Percentiles rank a stretch among this genome's conserved stretches.
phyloP scores from a whole-genome alignment of 2,329 filamentous ascomycete genomes.

The Fonsecaea multimorphosa region DNA sequence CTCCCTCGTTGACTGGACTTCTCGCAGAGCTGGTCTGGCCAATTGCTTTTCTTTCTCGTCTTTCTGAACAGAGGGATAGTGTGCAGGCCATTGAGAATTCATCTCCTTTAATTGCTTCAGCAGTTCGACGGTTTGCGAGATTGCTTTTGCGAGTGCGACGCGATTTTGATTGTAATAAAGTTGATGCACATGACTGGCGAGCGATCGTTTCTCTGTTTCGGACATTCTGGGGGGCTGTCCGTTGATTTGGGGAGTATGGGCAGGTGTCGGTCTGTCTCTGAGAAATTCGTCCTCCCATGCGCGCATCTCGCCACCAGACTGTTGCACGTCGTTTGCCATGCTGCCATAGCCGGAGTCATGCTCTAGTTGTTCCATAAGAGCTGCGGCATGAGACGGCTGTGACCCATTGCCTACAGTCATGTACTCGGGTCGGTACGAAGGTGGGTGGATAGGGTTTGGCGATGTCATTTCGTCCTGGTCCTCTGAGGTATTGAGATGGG shows the following conservation, averaged over 20 bases:
- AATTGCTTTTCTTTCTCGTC: constrained; percentile 51
- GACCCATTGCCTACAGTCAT: constrained; percentile 87
- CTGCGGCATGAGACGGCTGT: constrained; percentile 79
- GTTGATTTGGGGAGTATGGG: constrained; percentile 58
- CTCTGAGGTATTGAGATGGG: constrained; percentile 10
- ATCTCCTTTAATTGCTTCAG: constrained; percentile 83
- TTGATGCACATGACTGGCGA: constrained; percentile 87
- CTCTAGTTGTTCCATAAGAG: constrained; percentile 80
- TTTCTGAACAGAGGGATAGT: constrained; percentile 85
- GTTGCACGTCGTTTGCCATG: constrained; percentile 67
- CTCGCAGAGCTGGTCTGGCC: constrained; percentile 45
- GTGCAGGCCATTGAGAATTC: constrained; percentile 90
- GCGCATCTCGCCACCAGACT: constrained; percentile 50
- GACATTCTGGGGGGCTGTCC: constrained; percentile 57
- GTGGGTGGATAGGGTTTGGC: constrained; percentile 25
- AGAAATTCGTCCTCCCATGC: constrained; percentile 63
- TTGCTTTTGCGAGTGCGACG: constrained; percentile 82
- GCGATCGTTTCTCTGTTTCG: constrained; percentile 69
- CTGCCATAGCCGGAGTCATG: constrained; percentile 93
- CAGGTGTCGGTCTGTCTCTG: constrained; percentile 63
- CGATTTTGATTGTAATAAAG: constrained; percentile 82
- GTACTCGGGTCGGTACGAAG: constrained; percentile 63
- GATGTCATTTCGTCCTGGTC: constrained; percentile 27
- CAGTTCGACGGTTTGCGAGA: constrained; percentile 83
- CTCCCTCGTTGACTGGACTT: constrained; percentile 47